These are phyloP conservation scores for Acorus calamus DNA, from an alignment of 106 monocot genomes.

Conservation along the genomic window DNA sequence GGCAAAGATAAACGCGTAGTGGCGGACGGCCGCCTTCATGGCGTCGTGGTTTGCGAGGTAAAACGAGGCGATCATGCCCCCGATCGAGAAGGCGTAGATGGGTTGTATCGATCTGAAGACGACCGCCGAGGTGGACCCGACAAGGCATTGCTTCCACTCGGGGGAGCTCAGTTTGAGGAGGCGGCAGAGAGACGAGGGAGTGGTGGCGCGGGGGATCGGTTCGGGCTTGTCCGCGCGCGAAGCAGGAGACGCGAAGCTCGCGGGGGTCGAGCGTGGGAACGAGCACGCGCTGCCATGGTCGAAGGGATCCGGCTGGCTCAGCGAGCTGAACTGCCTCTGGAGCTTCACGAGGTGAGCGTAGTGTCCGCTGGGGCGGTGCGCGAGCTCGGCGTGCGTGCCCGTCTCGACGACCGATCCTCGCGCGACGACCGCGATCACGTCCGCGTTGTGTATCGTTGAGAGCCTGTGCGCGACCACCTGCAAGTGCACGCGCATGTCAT, in stretches of 20 bases:
- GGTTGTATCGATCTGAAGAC: constrained; percentile 52
- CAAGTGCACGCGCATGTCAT: not conserved
- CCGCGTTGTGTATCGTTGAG: constrained; percentile 57
- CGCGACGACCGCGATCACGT: constrained; percentile 60
- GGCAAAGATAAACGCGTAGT: constrained; percentile 43
- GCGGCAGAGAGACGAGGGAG: constrained; percentile 43
- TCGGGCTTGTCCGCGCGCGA: not conserved
- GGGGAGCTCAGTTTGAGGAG: constrained; percentile 60
- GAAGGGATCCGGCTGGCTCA: constrained; percentile 27
- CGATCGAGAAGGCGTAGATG: constrained; percentile 57
- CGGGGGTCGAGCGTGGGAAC: too few species aligned
- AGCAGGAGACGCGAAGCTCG: too few species aligned
- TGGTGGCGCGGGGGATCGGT: not conserved
- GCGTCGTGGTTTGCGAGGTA: constrained; percentile 37
- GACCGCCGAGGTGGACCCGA: constrained; percentile 41
- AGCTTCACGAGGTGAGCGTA: constrained; percentile 46
- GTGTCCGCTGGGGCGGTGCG: constrained; percentile 18
- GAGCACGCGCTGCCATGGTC: too few species aligned
- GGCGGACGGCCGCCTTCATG: constrained; percentile 35
- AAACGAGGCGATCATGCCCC: constrained; percentile 62
- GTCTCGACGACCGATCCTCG: constrained; percentile 45
- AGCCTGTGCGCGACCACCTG: constrained; percentile 89
- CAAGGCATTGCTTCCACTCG: constrained; percentile 63
- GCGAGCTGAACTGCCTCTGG: constrained; percentile 34
- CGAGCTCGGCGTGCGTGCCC: constrained; percentile 54